Conservation (phyloP, 495 filamentous ascomycete genomes). For the Trypethelium eluteriae region DNA sequence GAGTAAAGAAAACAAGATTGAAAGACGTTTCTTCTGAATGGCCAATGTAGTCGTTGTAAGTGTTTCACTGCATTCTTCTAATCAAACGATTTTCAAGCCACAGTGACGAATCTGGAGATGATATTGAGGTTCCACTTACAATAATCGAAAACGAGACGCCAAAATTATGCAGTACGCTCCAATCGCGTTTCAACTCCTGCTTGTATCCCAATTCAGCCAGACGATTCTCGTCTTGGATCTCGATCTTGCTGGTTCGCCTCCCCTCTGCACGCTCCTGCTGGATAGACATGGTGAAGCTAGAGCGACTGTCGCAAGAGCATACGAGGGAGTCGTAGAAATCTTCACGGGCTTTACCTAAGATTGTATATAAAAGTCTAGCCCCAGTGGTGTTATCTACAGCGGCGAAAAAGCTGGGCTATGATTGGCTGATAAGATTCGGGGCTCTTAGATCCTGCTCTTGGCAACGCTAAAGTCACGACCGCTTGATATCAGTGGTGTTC, state of each 20-base stretch:
- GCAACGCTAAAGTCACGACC: no score
- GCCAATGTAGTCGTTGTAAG: no score
- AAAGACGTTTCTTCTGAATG: no score
- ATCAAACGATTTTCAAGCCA: no score
- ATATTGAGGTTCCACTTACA: conserved; percentile 33
- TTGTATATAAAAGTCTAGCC: background rate
- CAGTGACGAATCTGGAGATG: background rate
- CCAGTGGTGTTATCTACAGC: conserved; percentile 3
- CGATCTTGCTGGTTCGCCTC: background rate
- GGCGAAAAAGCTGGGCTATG: background rate
- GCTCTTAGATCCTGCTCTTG: background rate
- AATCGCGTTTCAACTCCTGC: conserved; percentile 54
- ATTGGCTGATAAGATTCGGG: conserved; percentile 2
- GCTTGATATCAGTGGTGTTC: no score
- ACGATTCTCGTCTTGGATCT: conserved; percentile 42
- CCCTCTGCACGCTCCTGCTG: background rate
- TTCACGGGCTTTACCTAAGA: background rate
- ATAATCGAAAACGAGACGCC: conserved; percentile 61
- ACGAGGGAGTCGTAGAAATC: background rate
- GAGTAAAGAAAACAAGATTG: no score
- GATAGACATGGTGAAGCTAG: background rate
- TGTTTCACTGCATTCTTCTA: no score
- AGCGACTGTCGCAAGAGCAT: background rate
- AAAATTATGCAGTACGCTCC: conserved; percentile 57
- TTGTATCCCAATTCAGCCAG: conserved; percentile 56